Percentiles rank a stretch among this genome's conserved stretches.
Conservation (phyloP, 352 stramenopile genomes). For the Albugo candida region DNA sequence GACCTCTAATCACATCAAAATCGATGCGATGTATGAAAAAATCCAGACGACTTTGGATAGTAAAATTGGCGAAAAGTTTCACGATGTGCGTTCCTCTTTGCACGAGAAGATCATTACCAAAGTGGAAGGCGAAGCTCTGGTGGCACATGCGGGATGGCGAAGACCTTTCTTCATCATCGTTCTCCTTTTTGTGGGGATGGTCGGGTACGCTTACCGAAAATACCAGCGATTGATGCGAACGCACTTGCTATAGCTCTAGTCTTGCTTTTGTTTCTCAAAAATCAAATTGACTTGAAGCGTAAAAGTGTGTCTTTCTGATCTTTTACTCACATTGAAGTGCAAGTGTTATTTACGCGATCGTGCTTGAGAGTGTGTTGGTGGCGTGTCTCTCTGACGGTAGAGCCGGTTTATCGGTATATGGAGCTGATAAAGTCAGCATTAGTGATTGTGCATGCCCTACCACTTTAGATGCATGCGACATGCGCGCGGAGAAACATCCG, state of each 20-base stretch:
- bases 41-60: slow-evolving; percentile 52
- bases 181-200: slow-evolving; percentile 25
- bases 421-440: too few species aligned
- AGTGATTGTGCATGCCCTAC: too few species aligned
- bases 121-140: slow-evolving; percentile 44
- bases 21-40: slow-evolving; percentile 41
- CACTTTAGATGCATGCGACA: too few species aligned
- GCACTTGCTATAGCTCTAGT: slow-evolving; percentile 39
- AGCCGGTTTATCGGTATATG: too few species aligned
- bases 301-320: too few species aligned
- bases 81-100: slow-evolving; percentile 29
- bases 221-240: slow-evolving; percentile 76
- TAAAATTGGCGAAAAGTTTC: slow-evolving; percentile 53
- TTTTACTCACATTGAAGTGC: too few species aligned
- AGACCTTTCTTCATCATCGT: slow-evolving; percentile 65
- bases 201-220: slow-evolving; percentile 64
- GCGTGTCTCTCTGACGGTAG: too few species aligned
- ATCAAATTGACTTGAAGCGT: too few species aligned
- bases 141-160: slow-evolving; percentile 45
- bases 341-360: too few species aligned
- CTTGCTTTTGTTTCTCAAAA: too few species aligned
- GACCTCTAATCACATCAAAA: slow-evolving; percentile 43
- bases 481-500: too few species aligned
- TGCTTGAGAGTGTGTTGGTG: too few species aligned
- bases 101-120: slow-evolving; percentile 45